These are phyloP conservation scores for Scheffersomyces quercinus DNA, from an alignment of 1,139 yeast species.

Conservation along the genomic window DNA sequence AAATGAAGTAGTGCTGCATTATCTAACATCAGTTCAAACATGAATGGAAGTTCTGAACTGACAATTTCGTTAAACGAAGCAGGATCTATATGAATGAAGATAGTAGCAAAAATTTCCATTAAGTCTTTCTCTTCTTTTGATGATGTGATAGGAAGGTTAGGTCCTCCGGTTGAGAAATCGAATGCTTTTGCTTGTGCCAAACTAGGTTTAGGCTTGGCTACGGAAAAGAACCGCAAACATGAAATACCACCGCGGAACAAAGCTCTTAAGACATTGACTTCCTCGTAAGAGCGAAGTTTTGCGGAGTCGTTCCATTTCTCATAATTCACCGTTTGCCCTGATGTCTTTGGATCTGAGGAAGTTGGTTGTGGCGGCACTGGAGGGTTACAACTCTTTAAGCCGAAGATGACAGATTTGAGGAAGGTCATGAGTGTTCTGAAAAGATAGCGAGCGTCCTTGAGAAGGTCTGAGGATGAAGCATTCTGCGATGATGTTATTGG, in stretches of 20 bases:
- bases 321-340: constrained; percentile 55
- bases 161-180: constrained; percentile 70
- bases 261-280: constrained; percentile 71
- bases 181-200: constrained; percentile 49
- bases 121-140: constrained; percentile 92
- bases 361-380: constrained; percentile 64
- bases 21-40: constrained; percentile 77
- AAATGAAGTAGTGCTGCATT: constrained; percentile 88
- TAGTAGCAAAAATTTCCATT: constrained; percentile 94
- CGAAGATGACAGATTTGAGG: constrained; percentile 85
- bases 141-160: constrained; percentile 79
- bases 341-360: constrained; percentile 55
- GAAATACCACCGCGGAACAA: constrained; percentile 83
- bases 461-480: constrained; percentile 55
- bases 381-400: constrained; percentile 87
- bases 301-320: constrained; percentile 86
- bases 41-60: constrained; percentile 72
- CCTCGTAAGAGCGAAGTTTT: constrained; percentile 78
- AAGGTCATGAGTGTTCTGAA: constrained; percentile 90
- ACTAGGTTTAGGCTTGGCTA: constrained; percentile 45
- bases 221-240: constrained; percentile 77
- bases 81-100: constrained; percentile 91
- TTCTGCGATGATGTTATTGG: constrained; percentile 37
- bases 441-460: constrained; percentile 84
- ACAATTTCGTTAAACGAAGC: constrained; percentile 94